Percentiles rank a stretch among this genome's conserved stretches.
These are phyloP conservation scores for Bertia moriformis DNA, from an alignment of 2,329 filamentous ascomycete species.

Conservation along the genomic window DNA sequence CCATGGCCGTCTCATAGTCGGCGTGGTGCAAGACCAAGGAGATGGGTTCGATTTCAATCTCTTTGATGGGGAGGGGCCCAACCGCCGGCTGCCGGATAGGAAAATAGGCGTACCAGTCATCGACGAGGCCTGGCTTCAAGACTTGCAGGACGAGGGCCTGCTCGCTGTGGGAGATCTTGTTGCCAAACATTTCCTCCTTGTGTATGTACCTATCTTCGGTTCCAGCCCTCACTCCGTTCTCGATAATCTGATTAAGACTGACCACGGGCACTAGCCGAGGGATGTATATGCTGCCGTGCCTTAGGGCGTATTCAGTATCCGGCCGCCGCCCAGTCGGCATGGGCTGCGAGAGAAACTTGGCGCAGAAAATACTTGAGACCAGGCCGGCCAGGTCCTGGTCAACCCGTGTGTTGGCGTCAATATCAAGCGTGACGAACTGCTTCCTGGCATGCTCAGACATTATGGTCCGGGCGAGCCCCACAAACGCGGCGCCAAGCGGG, in stretches of 20 bases:
- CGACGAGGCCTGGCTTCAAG: slow-evolving; percentile 10
- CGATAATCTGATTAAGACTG: slow-evolving; percentile 27
- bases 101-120: slow-evolving; percentile 11
- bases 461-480: slow-evolving; percentile 30
- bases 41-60: slow-evolving; percentile 24
- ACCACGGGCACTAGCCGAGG: slow-evolving; percentile 26
- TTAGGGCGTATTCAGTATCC: slow-evolving; percentile 28
- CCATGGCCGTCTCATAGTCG: slow-evolving; percentile 20
- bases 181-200: too few species aligned
- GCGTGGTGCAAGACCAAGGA: slow-evolving; percentile 16
- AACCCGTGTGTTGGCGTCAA: slow-evolving; percentile 11
- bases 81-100: too few species aligned
- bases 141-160: slow-evolving; percentile 8
- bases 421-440: slow-evolving; percentile 26
- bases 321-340: not conserved
- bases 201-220: too few species aligned
- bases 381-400: slow-evolving; percentile 4
- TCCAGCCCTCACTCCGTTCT: slow-evolving; percentile 14
- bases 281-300: slow-evolving; percentile 20
- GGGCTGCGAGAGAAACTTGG: slow-evolving; percentile 5
- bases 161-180: not conserved
- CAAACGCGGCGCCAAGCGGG: slow-evolving; percentile 22
- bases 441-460: slow-evolving; percentile 31
- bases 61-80: slow-evolving; percentile 10
- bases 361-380: slow-evolving; percentile 11